Conservation (phyloP, 257 asterid species). For the Ilex aquifolium region DNA sequence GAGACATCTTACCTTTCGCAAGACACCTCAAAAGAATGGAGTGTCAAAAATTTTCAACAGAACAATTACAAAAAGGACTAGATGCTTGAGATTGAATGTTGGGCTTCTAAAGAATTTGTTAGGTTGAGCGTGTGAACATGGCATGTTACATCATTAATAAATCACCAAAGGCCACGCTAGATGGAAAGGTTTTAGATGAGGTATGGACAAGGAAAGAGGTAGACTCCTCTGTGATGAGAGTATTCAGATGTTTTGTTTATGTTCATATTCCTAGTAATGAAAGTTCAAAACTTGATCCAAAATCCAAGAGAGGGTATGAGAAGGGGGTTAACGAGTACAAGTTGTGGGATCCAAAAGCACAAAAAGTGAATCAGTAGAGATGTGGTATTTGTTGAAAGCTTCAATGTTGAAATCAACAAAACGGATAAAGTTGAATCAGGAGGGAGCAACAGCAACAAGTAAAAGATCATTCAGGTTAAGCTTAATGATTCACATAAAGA, state of each 20-base stretch:
- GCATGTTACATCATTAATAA: slow-evolving; percentile 2
- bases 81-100: too few relatives aligned
- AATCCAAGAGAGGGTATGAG: neutral
- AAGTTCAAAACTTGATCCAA: neutral
- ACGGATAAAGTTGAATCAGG: too few relatives aligned
- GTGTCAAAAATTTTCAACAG: too few relatives aligned
- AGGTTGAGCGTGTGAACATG: neutral
- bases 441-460: too few relatives aligned
- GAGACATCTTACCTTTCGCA: too few relatives aligned
- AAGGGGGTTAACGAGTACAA: neutral
- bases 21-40: too few relatives aligned
- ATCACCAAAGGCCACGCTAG: neutral
- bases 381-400: neutral
- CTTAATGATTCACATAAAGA: too few relatives aligned
- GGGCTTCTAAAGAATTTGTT: too few relatives aligned
- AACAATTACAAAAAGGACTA: too few relatives aligned
- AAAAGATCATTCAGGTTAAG: too few relatives aligned
- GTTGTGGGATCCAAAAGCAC: neutral
- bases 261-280: neutral
- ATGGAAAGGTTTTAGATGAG: neutral
- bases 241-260: neutral
- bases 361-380: neutral
- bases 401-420: too few relatives aligned
- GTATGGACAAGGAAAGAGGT: neutral
- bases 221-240: neutral